Conservation (phyloP, 2,329 filamentous ascomycete genomes). For the Coniosporium tulheliwenetii region DNA sequence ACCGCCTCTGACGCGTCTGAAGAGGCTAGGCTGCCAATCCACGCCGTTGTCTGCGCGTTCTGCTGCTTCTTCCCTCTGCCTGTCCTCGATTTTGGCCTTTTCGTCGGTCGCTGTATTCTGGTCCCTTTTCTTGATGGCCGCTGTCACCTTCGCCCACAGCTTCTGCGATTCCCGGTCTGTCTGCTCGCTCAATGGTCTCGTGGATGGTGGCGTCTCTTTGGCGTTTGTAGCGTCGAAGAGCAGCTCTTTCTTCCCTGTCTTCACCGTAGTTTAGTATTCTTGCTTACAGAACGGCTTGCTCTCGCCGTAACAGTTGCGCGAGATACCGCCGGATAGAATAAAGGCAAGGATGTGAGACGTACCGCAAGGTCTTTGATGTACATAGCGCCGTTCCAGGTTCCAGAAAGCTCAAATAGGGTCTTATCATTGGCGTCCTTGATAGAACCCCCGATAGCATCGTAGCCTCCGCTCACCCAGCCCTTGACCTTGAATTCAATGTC, state of each 20-base stretch:
- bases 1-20: constrained; percentile 57
- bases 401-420: constrained; percentile 77
- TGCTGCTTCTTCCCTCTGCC: constrained; percentile 77
- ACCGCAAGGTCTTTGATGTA: constrained; percentile 69
- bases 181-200: constrained; percentile 72
- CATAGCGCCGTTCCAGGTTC: constrained; percentile 93
- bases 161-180: constrained; percentile 78
- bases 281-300: no score
- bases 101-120: constrained; percentile 85
- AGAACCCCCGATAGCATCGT: constrained; percentile 84
- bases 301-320: neutral
- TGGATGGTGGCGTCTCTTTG: constrained; percentile 57
- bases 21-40: constrained; percentile 80
- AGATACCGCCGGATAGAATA: neutral
- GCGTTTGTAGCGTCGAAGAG: constrained; percentile 76
- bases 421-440: constrained; percentile 85
- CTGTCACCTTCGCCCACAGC: constrained; percentile 68
- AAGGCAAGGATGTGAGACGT: constrained; percentile 15
- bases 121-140: constrained; percentile 70
- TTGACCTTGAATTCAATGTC: constrained; percentile 99
- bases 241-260: constrained; percentile 80
- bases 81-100: constrained; percentile 91
- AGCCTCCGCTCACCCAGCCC: constrained; percentile 89
- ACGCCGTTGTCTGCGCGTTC: constrained; percentile 60
- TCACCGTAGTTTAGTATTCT: neutral